Conservation (phyloP, 1,284 basidiomycete species). For the Fomitopsis betulina region DNA sequence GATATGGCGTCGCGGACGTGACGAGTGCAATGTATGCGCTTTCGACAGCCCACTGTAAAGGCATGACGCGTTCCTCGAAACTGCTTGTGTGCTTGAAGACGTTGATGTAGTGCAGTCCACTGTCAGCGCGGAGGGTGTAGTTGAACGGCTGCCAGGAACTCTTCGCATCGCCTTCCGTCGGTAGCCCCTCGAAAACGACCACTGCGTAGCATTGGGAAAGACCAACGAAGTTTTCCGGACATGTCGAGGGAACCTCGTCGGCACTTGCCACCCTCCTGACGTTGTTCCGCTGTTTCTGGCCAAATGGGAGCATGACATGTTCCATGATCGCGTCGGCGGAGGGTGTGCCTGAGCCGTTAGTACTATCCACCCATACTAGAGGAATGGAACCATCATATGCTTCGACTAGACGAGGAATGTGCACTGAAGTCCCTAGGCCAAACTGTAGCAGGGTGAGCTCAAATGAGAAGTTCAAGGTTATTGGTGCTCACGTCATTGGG, state of each 20-base stretch:
- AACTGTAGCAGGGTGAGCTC: constrained; percentile 35
- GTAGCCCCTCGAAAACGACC: constrained; percentile 58
- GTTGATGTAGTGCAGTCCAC: constrained; percentile 59
- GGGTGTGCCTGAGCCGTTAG: constrained; percentile 44
- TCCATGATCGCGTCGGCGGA: constrained; percentile 55
- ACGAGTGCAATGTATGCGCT: constrained; percentile 64
- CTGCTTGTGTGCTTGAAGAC: constrained; percentile 63
- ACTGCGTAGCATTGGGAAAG: constrained; percentile 71
- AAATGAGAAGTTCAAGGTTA: not conserved
- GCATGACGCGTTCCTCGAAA: constrained; percentile 63
- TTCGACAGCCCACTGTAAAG: constrained; percentile 77
- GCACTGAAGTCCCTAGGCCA: constrained; percentile 53
- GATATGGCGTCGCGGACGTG: constrained; percentile 45
- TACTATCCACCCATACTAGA: constrained; percentile 64
- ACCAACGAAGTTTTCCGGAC: constrained; percentile 71
- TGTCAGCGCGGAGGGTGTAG: constrained; percentile 72
- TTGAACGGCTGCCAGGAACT: constrained; percentile 41
- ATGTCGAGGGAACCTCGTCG: constrained; percentile 47
- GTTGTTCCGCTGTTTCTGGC: constrained; percentile 34
- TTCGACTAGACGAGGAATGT: constrained; percentile 44
- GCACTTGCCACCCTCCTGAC: constrained; percentile 44
- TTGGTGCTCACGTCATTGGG: constrained; percentile 45
- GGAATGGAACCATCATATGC: constrained; percentile 47
- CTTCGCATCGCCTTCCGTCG: constrained; percentile 25
- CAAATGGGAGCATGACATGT: constrained; percentile 47